Conservation (phyloP, 2,329 filamentous ascomycete genomes). For the Neonectria coccinea region DNA sequence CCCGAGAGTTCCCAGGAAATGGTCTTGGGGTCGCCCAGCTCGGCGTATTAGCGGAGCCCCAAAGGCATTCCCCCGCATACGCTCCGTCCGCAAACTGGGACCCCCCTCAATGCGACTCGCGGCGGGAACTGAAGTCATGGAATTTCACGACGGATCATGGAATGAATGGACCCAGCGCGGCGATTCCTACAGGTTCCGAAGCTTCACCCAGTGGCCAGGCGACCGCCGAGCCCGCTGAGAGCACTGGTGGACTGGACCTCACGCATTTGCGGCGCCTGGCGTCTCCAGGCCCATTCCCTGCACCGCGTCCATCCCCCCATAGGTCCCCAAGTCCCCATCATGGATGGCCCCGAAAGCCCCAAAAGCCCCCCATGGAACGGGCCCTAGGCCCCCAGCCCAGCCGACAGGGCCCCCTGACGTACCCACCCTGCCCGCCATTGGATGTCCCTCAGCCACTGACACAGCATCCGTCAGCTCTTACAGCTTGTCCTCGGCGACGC, state of each 20-base stretch:
- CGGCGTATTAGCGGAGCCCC: conserved; percentile 47
- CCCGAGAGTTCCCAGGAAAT: conserved; percentile 26
- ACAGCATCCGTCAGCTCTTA: conserved; percentile 53
- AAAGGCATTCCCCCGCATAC: conserved; percentile 41
- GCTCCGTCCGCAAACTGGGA: conserved; percentile 12
- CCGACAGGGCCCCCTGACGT: conserved; percentile 33
- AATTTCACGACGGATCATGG: not conserved
- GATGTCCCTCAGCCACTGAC: conserved; percentile 46
- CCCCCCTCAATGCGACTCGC: conserved; percentile 15
- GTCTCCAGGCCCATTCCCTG: conserved; percentile 24
- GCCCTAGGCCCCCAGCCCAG: conserved; percentile 8
- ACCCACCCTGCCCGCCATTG: conserved; percentile 38
- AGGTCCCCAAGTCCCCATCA: conserved; percentile 17
- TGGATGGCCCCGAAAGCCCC: not conserved
- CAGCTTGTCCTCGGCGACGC: conserved; percentile 65
- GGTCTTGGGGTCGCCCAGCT: conserved; percentile 36
- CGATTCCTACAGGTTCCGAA: not conserved
- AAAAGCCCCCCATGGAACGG: conserved; percentile 6
- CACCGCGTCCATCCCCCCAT: conserved; percentile 20
- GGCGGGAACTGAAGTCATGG: not conserved
- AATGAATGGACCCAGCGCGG: not conserved
- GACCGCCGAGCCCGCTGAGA: conserved; percentile 8
- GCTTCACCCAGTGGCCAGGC: conserved; percentile 14
- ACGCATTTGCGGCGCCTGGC: conserved; percentile 11
- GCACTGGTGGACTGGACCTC: not conserved